Evolutionary conservation across 164 flowering plant genomes (phyloP).

Genomic region (Euptelea pleiosperma): DNA sequence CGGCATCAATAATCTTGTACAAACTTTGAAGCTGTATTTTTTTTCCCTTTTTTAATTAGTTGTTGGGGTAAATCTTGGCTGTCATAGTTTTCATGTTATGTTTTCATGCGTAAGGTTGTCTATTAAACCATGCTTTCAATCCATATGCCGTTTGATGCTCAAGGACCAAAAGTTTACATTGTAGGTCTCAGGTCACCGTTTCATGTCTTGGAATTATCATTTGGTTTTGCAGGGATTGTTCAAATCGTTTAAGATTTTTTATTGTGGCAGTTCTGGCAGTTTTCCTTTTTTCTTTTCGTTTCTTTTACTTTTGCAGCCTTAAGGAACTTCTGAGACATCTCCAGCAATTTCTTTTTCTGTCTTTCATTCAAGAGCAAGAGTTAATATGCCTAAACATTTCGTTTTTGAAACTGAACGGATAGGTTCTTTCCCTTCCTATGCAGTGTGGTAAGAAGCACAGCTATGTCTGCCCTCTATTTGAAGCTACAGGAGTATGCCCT

Average conservation of each 20-base stretch:
- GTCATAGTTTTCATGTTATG: too few relatives aligned
- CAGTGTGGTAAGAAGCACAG: constrained; percentile 97
- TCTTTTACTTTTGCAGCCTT: too few relatives aligned
- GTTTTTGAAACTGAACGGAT: not conserved
- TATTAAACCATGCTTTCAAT: too few relatives aligned
- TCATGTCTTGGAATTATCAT: not conserved
- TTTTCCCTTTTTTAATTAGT: too few relatives aligned
- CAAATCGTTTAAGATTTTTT: not conserved
- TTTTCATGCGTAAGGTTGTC: too few relatives aligned
- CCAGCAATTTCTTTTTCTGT: too few relatives aligned
- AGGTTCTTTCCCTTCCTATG: constrained; percentile 13
- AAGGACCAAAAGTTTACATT: not conserved
- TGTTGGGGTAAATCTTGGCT: too few relatives aligned
- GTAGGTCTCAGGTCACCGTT: not conserved
- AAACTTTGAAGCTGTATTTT: too few relatives aligned
- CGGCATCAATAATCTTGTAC: too few relatives aligned
- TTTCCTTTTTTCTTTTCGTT: not conserved
- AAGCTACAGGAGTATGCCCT: constrained; percentile 72
- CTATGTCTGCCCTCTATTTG: constrained; percentile 71
- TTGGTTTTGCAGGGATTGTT: not conserved
- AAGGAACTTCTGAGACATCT: not conserved
- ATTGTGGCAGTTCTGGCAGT: too few relatives aligned
- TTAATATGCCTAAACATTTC: too few relatives aligned
- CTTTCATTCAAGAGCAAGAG: too few relatives aligned
- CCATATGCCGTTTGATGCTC: not conserved